Base-by-base conservation (phyloP, 2,329 filamentous ascomycete species). In the Fusarium xylarioides region DNA sequence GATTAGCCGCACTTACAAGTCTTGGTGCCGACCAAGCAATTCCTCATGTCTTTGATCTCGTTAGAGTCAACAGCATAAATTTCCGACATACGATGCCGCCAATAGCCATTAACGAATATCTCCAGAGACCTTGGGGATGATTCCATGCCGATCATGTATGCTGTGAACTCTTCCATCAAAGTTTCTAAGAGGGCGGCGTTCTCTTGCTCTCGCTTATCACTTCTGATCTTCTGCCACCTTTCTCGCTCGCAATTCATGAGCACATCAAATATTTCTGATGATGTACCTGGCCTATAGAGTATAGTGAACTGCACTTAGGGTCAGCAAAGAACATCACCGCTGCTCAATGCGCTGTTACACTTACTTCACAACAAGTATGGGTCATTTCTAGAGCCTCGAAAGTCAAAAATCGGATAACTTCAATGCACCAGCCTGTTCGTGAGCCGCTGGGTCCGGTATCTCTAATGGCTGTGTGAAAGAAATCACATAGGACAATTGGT, bases 261-360 rank as follows among this genome's bases (percentile, higher is more conserved):
- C 19, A 8, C 9, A 6, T 21, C 0, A 11, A 2, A 16, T 0
- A 2, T 6, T 1, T 30, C 4, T 3, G 10, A 1, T n/a, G 7
- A 30, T 47, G n/a, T n/a, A 2, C 30, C 44, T 6, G 26, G 19
- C 19, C 14, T 47, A 2, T 28, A 0, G 0, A 46, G 0, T 0
- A 15, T 0, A 7, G 5, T 0, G 1, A 11, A 47, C 44, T 30
- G 0, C 16, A 21, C 9, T 2, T 5, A 0, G 1, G 0, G 0
- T 47, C 3, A 47, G 6, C 4, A 21, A 46, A 21, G 1, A 14
- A 1, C 1, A 7, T 11, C 18, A 21, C 4, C 0, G 0, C 4
- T 5, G 15, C 18, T 46, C 5, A 2, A 21, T 28, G 9, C 4
- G 9, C 19, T 1, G 4, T 21, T 5, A 0, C 1, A 8, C 44